phyloP scores from a whole-genome alignment of 768 basidiomycete species.

The Dacryopinax primogenitus region DNA sequence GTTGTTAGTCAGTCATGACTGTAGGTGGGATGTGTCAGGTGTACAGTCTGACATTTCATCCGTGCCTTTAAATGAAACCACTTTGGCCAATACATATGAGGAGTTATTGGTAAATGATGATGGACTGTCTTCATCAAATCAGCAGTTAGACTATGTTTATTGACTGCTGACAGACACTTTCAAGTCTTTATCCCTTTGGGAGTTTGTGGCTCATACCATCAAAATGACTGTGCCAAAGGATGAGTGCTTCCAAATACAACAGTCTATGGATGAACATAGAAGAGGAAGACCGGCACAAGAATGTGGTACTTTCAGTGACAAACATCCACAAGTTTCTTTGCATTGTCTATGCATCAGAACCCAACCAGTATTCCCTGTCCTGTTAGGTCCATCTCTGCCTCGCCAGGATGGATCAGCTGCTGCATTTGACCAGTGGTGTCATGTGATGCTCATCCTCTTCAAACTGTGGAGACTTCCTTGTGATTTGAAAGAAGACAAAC shows the following conservation, averaged over 20 bases:
- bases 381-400: slow-evolving; percentile 29
- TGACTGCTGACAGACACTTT: slow-evolving; percentile 14
- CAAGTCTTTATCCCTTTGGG: slow-evolving; percentile 22
- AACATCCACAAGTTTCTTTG: slow-evolving; percentile 19
- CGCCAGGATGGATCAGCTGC: slow-evolving; percentile 20
- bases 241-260: too few relatives aligned
- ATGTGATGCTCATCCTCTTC: slow-evolving; percentile 34
- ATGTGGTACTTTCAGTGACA: not conserved
- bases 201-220: slow-evolving; percentile 21
- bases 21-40: slow-evolving; percentile 26
- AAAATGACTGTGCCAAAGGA: slow-evolving; percentile 14
- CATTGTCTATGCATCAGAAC: slow-evolving; percentile 18
- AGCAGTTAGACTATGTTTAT: slow-evolving; percentile 23
- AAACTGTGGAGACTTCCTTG: slow-evolving; percentile 29
- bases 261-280: too few relatives aligned
- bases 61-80: too few relatives aligned
- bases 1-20: slow-evolving; percentile 15
- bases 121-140: slow-evolving; percentile 16
- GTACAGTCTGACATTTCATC: too few relatives aligned
- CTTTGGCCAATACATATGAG: too few relatives aligned
- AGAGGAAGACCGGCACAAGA: not conserved
- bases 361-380: slow-evolving; percentile 24
- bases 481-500: slow-evolving; percentile 20
- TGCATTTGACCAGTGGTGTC: slow-evolving; percentile 21
- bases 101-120: not conserved